Evolutionary conservation across 2,329 filamentous ascomycete species (phyloP).

Genomic region (Trichoderma hamatum): DNA sequence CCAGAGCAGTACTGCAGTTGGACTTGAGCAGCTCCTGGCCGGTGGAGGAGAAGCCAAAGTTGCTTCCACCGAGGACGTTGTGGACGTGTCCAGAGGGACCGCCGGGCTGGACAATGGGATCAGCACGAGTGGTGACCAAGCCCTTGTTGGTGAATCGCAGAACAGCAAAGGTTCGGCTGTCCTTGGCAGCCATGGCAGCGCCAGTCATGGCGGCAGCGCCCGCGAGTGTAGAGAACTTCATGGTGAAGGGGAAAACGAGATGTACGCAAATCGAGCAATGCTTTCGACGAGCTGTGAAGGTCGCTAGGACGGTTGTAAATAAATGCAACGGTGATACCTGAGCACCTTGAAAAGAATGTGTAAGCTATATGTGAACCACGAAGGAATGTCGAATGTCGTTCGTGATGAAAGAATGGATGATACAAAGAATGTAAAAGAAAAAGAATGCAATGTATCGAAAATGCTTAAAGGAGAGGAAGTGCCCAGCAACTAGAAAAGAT

Average conservation of each 20-base stretch:
- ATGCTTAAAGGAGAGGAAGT: conserved; percentile 40
- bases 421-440: conserved; percentile 36
- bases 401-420: conserved; percentile 36
- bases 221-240: conserved; percentile 42
- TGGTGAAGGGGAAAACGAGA: conserved; percentile 30
- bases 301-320: conserved; percentile 18
- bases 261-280: conserved; percentile 11
- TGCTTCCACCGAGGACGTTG: conserved; percentile 70
- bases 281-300: conserved; percentile 18
- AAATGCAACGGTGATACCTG: conserved; percentile 38
- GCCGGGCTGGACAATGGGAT: conserved; percentile 71
- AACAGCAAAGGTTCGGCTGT: conserved; percentile 64
- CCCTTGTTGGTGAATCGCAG: conserved; percentile 70
- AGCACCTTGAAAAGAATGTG: conserved; percentile 40
- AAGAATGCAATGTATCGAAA: conserved; percentile 32
- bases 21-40: conserved; percentile 63
- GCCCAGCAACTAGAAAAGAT: conserved; percentile 37
- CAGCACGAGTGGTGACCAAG: conserved; percentile 63
- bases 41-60: conserved; percentile 64
- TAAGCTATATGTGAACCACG: conserved; percentile 30
- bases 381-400: conserved; percentile 31
- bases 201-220: conserved; percentile 46
- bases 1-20: conserved; percentile 70
- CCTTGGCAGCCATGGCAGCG: conserved; percentile 47
- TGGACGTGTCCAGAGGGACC: conserved; percentile 65